Evolutionary conservation across 495 filamentous ascomycete species (phyloP).

Genomic region (Rusavskia elegans): DNA sequence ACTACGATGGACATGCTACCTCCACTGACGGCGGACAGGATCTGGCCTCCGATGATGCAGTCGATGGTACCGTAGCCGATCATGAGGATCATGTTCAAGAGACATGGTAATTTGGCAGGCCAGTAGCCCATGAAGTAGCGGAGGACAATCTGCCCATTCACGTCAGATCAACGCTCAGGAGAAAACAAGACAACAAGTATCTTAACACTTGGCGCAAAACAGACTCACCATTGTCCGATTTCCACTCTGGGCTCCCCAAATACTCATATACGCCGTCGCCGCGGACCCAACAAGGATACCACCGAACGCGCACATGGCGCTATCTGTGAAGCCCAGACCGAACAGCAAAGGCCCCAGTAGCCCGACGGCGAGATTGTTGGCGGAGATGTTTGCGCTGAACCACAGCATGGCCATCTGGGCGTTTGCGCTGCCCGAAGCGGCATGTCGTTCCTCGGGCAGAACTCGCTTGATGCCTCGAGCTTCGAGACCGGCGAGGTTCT

Average conservation of each 20-base stretch:
- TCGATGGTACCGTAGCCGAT: slow-evolving; percentile 52
- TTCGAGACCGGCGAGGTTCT: slow-evolving; percentile 38
- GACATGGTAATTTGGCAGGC: slow-evolving; percentile 49
- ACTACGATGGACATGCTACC: slow-evolving; percentile 45
- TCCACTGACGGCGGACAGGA: slow-evolving; percentile 41
- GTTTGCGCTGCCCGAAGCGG: slow-evolving; percentile 19
- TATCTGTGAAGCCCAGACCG: slow-evolving; percentile 48
- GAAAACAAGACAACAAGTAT: no score
- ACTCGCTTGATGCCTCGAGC: slow-evolving; percentile 54
- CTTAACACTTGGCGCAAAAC: no score
- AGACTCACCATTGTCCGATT: slow-evolving; percentile 40
- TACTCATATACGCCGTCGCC: slow-evolving; percentile 53
- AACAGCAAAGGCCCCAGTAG: slow-evolving; percentile 52
- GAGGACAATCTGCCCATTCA: slow-evolving; percentile 36
- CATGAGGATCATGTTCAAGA: slow-evolving; percentile 54
- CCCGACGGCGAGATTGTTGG: slow-evolving; percentile 56
- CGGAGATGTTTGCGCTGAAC: slow-evolving; percentile 57
- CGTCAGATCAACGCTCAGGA: not conserved
- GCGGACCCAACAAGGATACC: slow-evolving; percentile 42
- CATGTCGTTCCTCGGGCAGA: slow-evolving; percentile 32
- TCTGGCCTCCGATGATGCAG: slow-evolving; percentile 34
- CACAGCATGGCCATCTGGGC: slow-evolving; percentile 53
- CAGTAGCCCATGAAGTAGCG: slow-evolving; percentile 69
- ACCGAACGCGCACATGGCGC: slow-evolving; percentile 46
- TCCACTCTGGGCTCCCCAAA: slow-evolving; percentile 56